phyloP scores from a whole-genome alignment of 2,329 filamentous ascomycete species.

The Ceratocystis huliohia region DNA sequence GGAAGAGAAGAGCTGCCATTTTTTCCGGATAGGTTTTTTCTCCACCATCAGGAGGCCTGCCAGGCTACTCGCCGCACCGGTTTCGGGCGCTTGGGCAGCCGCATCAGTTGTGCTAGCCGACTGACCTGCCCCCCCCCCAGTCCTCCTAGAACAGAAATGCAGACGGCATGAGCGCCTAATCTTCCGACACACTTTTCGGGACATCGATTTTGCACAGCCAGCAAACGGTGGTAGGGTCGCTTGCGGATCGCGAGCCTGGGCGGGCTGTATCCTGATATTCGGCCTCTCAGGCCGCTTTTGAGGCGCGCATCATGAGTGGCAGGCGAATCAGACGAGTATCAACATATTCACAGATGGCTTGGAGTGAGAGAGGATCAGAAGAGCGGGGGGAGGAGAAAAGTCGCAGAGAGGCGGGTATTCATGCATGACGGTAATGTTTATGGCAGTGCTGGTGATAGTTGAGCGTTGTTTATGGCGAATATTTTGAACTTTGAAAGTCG shows the following conservation, averaged over 20 bases:
- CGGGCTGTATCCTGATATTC: too few species aligned
- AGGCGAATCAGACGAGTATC: constrained; percentile 30
- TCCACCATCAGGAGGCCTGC: constrained; percentile 21
- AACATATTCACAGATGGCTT: constrained; percentile 24
- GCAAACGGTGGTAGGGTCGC: background rate
- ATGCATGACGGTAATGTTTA: background rate
- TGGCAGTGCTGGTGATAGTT: background rate
- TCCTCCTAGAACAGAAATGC: constrained; percentile 36
- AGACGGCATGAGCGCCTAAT: background rate
- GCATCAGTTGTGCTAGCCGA: constrained; percentile 33
- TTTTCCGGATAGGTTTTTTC: too few species aligned
- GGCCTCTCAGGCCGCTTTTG: constrained; percentile 24
- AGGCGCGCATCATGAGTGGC: constrained; percentile 29
- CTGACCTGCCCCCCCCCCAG: constrained; percentile 33
- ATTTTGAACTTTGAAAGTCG: background rate
- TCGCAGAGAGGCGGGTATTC: constrained; percentile 14
- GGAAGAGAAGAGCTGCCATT: constrained; percentile 27
- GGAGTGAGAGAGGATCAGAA: background rate
- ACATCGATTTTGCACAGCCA: constrained; percentile 3
- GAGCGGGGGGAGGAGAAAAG: background rate
- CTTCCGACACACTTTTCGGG: background rate
- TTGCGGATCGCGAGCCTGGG: too few species aligned
- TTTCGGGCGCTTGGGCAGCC: constrained; percentile 27
- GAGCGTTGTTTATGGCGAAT: background rate
- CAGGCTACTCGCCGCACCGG: background rate